Base-by-base conservation (phyloP, 345 rosid species). In the Populus ilicifolia region DNA sequence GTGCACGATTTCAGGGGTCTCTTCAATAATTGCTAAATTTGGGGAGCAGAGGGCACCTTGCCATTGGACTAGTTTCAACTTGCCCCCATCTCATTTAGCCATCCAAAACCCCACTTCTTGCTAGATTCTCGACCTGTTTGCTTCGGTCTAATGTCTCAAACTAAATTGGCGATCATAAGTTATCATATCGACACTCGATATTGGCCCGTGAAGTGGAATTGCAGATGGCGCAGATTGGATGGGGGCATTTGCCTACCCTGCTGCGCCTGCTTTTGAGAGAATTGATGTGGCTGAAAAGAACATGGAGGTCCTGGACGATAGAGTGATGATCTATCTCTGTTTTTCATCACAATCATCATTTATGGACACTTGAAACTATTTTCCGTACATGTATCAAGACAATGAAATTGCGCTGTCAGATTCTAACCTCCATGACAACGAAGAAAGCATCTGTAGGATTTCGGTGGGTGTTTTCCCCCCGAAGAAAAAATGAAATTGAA, bases 1-100 rank as follows among this genome's bases (percentile, higher is more conserved):
- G 67, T 72, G 82, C 91, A 89, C 93, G 91, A 85, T 84, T 89
- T 87, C 43, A 81, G 85, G 81, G 82, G 81, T 35, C 5, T 9
- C 25, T 14, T 41, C 29, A 18, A 38, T 29, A 11, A 56, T 38
- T 17, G 14, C 11, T n/a, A 46, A 39, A 27, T 21, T 68, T 39
- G 63, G 36, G 68, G 66, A 72, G 13, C 8, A 25, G 17, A 39
- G 0, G 35, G 64, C 62, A 30, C 8, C 39, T 20, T 52, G 18
- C 50, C 10, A 46, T 46, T 2, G 50, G 50, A 46, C 14, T 14
- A 46, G 50, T 21, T 29, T 68, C 65, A 61, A 5, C 21, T 14
- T 30, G 16, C 27, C n/a, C 8, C 36, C 61, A 29, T 29, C 27
- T 17, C 63, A 21, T 56, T n/a, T 56, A n/a, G 27, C 63, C 29